Evolutionary conservation across 2,329 filamentous ascomycete species (phyloP).

Genomic region (Phialophora tarda): DNA sequence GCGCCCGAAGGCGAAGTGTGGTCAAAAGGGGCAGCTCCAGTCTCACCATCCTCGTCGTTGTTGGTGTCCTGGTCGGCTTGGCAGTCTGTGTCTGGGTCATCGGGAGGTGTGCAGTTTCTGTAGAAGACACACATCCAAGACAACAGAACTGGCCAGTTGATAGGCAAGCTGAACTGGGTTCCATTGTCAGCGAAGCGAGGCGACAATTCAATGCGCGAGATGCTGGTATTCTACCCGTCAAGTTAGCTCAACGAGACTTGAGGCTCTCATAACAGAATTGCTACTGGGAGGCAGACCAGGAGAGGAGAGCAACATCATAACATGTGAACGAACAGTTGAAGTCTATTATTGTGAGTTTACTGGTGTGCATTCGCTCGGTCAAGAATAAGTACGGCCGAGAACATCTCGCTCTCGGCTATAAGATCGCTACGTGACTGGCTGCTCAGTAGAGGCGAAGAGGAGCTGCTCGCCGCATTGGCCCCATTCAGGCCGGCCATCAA

Average conservation of each 20-base stretch:
- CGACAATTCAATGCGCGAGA: not conserved
- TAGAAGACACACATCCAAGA: not conserved
- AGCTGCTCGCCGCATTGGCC: no score
- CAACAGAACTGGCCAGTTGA: not conserved
- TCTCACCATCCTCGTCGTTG: not conserved
- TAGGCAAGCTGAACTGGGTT: not conserved
- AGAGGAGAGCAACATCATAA: not conserved
- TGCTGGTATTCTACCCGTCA: not conserved
- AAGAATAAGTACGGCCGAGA: no score
- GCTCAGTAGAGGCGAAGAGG: no score
- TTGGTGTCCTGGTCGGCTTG: not conserved
- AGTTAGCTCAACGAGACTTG: not conserved
- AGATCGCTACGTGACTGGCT: not conserved
- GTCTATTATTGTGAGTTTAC: not conserved
- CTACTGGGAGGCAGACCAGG: not conserved
- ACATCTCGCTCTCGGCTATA: not conserved
- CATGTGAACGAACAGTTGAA: not conserved
- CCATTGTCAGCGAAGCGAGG: not conserved
- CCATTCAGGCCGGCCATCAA: constrained; percentile 36
- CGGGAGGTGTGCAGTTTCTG: not conserved
- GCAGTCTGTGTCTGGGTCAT: not conserved
- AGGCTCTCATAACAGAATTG: no score
- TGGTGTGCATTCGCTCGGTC: no score
- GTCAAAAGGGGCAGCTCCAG: not conserved
- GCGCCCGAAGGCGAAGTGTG: not conserved